phyloP scores from a whole-genome alignment of 164 flowering plant species.

The Tetracentron sinense region DNA sequence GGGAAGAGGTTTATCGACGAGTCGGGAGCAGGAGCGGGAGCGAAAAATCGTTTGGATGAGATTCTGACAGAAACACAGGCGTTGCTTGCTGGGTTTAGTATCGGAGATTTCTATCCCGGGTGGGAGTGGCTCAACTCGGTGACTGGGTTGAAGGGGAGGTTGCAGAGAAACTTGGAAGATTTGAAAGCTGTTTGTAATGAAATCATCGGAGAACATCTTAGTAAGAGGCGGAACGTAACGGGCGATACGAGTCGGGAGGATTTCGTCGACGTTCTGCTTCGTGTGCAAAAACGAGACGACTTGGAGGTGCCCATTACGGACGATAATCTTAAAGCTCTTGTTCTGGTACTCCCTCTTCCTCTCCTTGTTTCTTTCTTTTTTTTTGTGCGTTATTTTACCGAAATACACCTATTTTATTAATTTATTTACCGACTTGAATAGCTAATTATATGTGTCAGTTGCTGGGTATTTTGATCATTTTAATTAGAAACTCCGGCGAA shows the following conservation, averaged over 20 bases:
- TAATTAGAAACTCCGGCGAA: too few species aligned
- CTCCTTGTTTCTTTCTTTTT: not conserved
- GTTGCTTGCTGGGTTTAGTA: constrained; percentile 43
- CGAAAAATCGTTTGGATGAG: constrained; percentile 22
- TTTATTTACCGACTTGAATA: too few species aligned
- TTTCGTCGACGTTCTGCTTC: constrained; percentile 47
- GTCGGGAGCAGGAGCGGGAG: not conserved
- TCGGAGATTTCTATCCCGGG: constrained; percentile 52
- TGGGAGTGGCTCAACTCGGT: constrained; percentile 43
- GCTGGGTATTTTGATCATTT: too few species aligned
- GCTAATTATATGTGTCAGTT: too few species aligned
- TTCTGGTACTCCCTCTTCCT: constrained; percentile 33
- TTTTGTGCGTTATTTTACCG: too few species aligned
- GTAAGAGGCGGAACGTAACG: not conserved
- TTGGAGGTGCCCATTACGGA: constrained; percentile 49
- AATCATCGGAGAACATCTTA: constrained; percentile 31
- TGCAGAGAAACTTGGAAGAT: constrained; percentile 29
- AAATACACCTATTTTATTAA: too few species aligned
- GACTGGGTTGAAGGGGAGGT: constrained; percentile 39
- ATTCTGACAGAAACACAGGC: constrained; percentile 47
- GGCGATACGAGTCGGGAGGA: constrained; percentile 28
- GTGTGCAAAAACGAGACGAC: constrained; percentile 30
- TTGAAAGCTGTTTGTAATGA: constrained; percentile 43
- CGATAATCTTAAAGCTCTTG: constrained; percentile 56
- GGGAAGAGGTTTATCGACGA: constrained; percentile 39